Evolutionary conservation across 2,329 filamentous ascomycete species (phyloP), one percentile per base, ranked within the genome.

Genomic region (Neopestalotiopsis clavispora): DNA sequence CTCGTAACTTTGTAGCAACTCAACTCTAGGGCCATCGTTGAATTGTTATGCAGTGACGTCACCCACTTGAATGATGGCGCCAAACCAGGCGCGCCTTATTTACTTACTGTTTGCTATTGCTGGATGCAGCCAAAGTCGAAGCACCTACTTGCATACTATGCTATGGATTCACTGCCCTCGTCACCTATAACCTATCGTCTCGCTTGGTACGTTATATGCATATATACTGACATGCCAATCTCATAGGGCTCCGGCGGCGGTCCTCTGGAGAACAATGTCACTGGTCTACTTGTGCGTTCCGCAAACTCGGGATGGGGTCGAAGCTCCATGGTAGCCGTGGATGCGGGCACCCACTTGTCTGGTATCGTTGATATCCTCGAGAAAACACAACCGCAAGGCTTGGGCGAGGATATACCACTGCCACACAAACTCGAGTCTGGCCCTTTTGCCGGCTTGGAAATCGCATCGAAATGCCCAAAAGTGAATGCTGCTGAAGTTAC

Each of bases 301-400:
- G 86, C 92, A 10, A 88, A 91, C 38, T 89, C 92, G 66, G 88
- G 90, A 71, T 99, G 96, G 96, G 84, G 87, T 63, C 92, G 91
- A 74, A 91, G 92, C 59, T 98, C 94, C 0, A 80, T 98, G 56
- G 85, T 98, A 34, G 94, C 95, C n/a, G 92, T 99, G 66, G 96
- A 99, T 83, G 95, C 94, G 10, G 96, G 96, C 62, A 94, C 95
- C 40, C 93, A 98, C 78, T 87, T 99, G 56, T 90, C 93, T 34
- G 90, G 94, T 67, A 97, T 99, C 68, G 89, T 90, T n/a, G 87
- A 89, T 62, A 92, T 97, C 62, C 85, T 99, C 32, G 86, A 94
- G 70, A 78, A 84, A n/a, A 84, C 84, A 2, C 80, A 81, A 67
- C 83, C 82, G 12, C 10, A 74, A 9, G 77, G 77, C 2, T 78